Evolutionary conservation across 768 basidiomycete species (phyloP), one percentile per base, ranked within the genome.

Genomic region (Suillus discolor): DNA sequence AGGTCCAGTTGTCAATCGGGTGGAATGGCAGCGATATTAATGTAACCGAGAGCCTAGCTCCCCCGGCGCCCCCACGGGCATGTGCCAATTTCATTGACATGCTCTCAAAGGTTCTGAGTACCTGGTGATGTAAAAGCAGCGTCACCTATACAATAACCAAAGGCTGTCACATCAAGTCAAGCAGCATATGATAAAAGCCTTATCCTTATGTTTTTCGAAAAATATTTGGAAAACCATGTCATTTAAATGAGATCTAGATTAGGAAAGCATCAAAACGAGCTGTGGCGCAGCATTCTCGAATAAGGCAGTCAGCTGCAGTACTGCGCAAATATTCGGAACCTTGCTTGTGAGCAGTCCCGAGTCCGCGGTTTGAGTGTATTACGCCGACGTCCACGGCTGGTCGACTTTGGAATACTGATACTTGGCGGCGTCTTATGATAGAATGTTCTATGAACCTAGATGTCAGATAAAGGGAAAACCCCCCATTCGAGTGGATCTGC

Each of bases 321-420:
- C n/a, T 41, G 57, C 13, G 38, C 25, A 59, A 42, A 11, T 31
- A 31, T 20, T 42, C 25, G 20, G 41, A 42, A 60, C 41, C 41
- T 60, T 42, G 25, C 39, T 59, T 41, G 18, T 28, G 38, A 57
- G 57, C 2, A 59, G 16, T 31, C 39, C 57, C 57, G 12, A 60
- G 18, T 60, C 59, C 59, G 39, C 41, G 39, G 59, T 31, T 60
- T 18, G 15, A 28, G 41, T 20, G 59, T 20, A 60, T 60, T 2
- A 25, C 6, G 59, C 59, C 41, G 41, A 42, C 28, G 11, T 18
- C 59, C 36, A 60, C 59, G 59, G 59, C 41, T 60, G 9, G 59
- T 60, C 28, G 25, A 59, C 39, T 59, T 59, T 28, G 25, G 16
- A 41, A 59, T 59, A 18, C 57, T 36, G 16, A 18, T 60, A 60